Percentiles rank a stretch among this genome's conserved stretches.
These are phyloP conservation scores for Pezicula rhizophila DNA, from an alignment of 2,329 filamentous ascomycete species.

Conservation along the genomic window DNA sequence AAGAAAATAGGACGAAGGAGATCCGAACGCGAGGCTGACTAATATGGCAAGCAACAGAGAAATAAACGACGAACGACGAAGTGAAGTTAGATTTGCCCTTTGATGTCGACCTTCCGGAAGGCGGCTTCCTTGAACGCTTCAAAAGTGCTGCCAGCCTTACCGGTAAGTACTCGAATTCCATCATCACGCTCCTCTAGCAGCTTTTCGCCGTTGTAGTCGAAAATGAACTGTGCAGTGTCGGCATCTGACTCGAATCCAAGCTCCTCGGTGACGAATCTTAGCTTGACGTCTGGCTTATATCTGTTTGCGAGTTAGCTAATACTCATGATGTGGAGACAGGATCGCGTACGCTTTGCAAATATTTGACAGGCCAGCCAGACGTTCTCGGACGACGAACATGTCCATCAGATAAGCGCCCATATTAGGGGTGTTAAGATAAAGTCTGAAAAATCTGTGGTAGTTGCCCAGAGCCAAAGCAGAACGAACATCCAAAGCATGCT, in stretches of 20 bases:
- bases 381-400: slow-evolving; percentile 95
- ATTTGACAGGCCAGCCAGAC: slow-evolving; percentile 80
- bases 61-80: slow-evolving; percentile 3
- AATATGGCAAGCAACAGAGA: neutral
- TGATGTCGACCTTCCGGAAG: slow-evolving; percentile 78
- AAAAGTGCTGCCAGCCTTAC: slow-evolving; percentile 68
- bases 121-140: slow-evolving; percentile 37
- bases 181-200: slow-evolving; percentile 73
- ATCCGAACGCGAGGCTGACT: neutral
- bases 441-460: slow-evolving; percentile 95
- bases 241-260: slow-evolving; percentile 91
- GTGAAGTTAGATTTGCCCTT: slow-evolving; percentile 72
- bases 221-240: slow-evolving; percentile 85
- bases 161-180: slow-evolving; percentile 66
- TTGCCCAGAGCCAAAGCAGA: slow-evolving; percentile 90
- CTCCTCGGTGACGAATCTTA: slow-evolving; percentile 91
- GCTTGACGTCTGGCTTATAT: slow-evolving; percentile 84
- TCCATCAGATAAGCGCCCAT: slow-evolving; percentile 99
- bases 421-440: slow-evolving; percentile 89
- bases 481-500: slow-evolving; percentile 86
- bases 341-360: slow-evolving; percentile 90
- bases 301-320: slow-evolving; percentile 52
- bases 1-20: slow-evolving; percentile 3
- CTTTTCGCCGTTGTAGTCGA: slow-evolving; percentile 69
- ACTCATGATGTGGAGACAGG: neutral